Evolutionary conservation across 1,284 basidiomycete species (phyloP).

Genomic region (Stygiomarasmius scandens): DNA sequence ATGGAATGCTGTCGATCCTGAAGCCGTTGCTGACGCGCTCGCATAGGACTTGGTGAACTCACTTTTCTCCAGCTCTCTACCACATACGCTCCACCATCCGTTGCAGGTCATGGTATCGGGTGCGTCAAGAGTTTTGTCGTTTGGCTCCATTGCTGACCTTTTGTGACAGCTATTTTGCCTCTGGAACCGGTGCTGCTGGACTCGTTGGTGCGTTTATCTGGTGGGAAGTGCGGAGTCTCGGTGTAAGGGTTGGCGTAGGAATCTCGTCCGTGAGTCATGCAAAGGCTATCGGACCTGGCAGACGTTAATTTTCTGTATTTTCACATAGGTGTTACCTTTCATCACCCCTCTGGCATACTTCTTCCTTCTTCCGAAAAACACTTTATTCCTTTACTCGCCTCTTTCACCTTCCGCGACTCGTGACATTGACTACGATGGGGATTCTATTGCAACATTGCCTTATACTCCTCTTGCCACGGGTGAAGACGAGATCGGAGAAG

Average conservation of each 20-base stretch:
- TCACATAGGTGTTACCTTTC: conserved; percentile 71
- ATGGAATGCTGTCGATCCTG: conserved; percentile 7
- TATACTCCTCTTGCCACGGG: conserved; percentile 59
- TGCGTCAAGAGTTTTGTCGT: conserved; percentile 30
- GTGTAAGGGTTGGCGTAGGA: conserved; percentile 83
- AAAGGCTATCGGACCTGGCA: conserved; percentile 1
- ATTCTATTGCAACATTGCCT: conserved; percentile 35
- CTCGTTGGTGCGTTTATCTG: conserved; percentile 91
- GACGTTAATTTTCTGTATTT: background rate
- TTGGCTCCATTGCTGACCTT: background rate
- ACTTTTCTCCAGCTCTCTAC: conserved; percentile 95
- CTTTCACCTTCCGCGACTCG: conserved; percentile 19
- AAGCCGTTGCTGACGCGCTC: conserved; percentile 5
- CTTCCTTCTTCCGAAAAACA: conserved; percentile 68
- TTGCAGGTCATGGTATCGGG: conserved; percentile 75
- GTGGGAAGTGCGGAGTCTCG: conserved; percentile 91
- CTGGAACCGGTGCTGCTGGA: conserved; percentile 94
- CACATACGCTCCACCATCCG: conserved; percentile 70
- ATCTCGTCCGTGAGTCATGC: conserved; percentile 65
- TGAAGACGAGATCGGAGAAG: conserved; percentile 42
- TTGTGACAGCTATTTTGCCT: conserved; percentile 72
- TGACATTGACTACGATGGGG: conserved; percentile 40
- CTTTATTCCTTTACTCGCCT: conserved; percentile 43
- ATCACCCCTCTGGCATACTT: conserved; percentile 76
- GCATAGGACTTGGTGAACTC: conserved; percentile 85